phyloP scores from a whole-genome alignment of 1,284 basidiomycete genomes.

The Lignosus rhinocerotis region DNA sequence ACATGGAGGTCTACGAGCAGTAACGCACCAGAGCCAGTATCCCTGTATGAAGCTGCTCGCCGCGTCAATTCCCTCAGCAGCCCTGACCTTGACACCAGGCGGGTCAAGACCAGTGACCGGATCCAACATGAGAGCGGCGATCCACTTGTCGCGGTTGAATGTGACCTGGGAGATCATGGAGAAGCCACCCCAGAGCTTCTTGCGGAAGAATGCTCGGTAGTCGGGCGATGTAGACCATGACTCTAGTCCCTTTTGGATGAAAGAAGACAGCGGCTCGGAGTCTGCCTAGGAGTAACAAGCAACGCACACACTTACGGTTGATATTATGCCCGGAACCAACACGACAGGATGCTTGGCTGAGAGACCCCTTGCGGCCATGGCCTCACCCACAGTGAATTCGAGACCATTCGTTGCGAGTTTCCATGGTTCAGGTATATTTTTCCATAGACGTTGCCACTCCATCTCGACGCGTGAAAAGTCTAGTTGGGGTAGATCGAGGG shows the following conservation, averaged over 20 bases:
- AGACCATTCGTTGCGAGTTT: conserved; percentile 81
- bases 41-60: conserved; percentile 92
- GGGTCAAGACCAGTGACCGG: conserved; percentile 92
- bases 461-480: conserved; percentile 61
- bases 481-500: conserved; percentile 57
- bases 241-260: conserved; percentile 61
- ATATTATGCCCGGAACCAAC: conserved; percentile 79
- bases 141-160: conserved; percentile 87
- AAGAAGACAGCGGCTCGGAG: not conserved
- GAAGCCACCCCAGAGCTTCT: conserved; percentile 86
- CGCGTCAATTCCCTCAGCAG: conserved; percentile 90
- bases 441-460: conserved; percentile 68
- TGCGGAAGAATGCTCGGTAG: conserved; percentile 78
- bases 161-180: conserved; percentile 87
- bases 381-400: conserved; percentile 84
- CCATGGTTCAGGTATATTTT: conserved; percentile 72
- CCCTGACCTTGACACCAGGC: conserved; percentile 84
- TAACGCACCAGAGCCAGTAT: conserved; percentile 90
- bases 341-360: conserved; percentile 78
- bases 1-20: not conserved
- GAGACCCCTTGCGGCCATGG: conserved; percentile 66
- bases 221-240: conserved; percentile 85
- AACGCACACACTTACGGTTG: conserved; percentile 51
- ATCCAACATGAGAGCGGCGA: conserved; percentile 88
- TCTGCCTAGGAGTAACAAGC: not conserved